A percentile compares a stretch with the other conserved stretches of the same genome.
These are phyloP conservation scores for Sarocladium brachiariae DNA, from an alignment of 2,329 filamentous ascomycete genomes.

Conservation along the genomic window DNA sequence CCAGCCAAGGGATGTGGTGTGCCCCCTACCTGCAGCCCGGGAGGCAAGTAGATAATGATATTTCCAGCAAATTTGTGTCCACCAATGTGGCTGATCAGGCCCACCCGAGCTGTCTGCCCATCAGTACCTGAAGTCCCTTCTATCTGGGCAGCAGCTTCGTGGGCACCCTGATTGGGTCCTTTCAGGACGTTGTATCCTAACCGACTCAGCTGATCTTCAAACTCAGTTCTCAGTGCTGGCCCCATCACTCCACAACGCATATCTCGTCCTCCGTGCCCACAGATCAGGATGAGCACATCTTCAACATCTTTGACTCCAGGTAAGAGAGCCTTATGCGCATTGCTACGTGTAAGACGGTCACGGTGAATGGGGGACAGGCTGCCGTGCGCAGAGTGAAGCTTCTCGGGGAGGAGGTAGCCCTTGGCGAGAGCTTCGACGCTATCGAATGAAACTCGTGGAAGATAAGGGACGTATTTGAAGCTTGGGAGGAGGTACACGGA, in stretches of 20 bases:
- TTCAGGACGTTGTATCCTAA: conserved; percentile 42
- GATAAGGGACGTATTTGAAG: conserved; percentile 71
- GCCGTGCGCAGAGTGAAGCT: conserved; percentile 55
- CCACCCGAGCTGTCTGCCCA: conserved; percentile 50
- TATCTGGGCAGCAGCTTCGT: conserved; percentile 14
- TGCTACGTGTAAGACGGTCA: conserved; percentile 44
- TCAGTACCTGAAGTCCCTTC: conserved; percentile 13
- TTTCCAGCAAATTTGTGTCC: conserved; percentile 85
- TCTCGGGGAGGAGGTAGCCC: conserved; percentile 58
- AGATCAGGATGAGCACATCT: conserved; percentile 75
- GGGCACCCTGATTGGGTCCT: conserved; percentile 34
- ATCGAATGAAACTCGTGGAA: conserved; percentile 56
- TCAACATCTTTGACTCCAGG: conserved; percentile 52
- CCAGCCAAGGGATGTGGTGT: conserved; percentile 55
- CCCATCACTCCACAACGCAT: conserved; percentile 75
- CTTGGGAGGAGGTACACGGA: conserved; percentile 74
- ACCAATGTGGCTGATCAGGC: conserved; percentile 70
- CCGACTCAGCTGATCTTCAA: conserved; percentile 49
- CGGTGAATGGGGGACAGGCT: conserved; percentile 50
- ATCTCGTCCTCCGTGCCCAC: conserved; percentile 80
- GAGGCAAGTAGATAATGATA: conserved; percentile 73
- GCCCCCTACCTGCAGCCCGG: conserved; percentile 33
- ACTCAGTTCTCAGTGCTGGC: conserved; percentile 64
- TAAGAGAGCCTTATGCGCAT: conserved; percentile 44
- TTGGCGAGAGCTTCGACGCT: conserved; percentile 52